Evolutionary conservation across 768 basidiomycete species (phyloP).

Genomic region (Russula sp.): DNA sequence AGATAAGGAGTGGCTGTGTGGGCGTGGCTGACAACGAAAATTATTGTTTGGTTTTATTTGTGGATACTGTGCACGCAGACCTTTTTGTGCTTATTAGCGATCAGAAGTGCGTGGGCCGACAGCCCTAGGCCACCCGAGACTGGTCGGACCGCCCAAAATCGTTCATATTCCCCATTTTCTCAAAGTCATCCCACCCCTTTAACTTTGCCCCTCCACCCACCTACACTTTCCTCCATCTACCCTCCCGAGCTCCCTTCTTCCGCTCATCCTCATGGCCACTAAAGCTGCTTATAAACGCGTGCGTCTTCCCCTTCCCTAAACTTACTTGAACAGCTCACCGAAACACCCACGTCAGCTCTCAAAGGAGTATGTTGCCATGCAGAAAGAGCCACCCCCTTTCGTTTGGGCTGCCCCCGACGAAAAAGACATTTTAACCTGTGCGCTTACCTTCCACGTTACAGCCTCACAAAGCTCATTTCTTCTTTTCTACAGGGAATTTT

Average conservation of each 20-base stretch:
- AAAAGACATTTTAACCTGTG: slow-evolving; percentile 95
- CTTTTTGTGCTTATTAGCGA: too few species aligned
- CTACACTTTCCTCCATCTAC: neutral
- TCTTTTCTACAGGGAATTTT: slow-evolving; percentile 69
- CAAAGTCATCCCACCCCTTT: neutral
- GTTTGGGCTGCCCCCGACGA: slow-evolving; percentile 95
- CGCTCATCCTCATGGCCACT: slow-evolving; percentile 54
- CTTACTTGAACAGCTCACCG: slow-evolving; percentile 2
- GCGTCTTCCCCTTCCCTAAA: slow-evolving; percentile 23
- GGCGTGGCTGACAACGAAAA: neutral
- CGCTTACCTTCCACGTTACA: slow-evolving; percentile 32
- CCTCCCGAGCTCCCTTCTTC: neutral
- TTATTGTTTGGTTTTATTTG: neutral
- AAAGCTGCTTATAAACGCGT: slow-evolving; percentile 87
- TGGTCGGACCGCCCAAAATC: neutral
- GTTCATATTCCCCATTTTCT: neutral
- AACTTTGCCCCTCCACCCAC: neutral
- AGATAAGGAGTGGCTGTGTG: neutral
- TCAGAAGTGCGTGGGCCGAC: too few species aligned
- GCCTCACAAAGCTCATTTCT: neutral
- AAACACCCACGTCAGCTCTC: slow-evolving; percentile 45
- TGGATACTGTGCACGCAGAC: neutral
- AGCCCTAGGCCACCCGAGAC: neutral
- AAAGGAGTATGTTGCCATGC: slow-evolving; percentile 91
- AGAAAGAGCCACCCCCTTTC: slow-evolving; percentile 90